Evolutionary conservation across 192 early-diverging fungal genomes (phyloP).

Genomic region (Kappamyces sp.): DNA sequence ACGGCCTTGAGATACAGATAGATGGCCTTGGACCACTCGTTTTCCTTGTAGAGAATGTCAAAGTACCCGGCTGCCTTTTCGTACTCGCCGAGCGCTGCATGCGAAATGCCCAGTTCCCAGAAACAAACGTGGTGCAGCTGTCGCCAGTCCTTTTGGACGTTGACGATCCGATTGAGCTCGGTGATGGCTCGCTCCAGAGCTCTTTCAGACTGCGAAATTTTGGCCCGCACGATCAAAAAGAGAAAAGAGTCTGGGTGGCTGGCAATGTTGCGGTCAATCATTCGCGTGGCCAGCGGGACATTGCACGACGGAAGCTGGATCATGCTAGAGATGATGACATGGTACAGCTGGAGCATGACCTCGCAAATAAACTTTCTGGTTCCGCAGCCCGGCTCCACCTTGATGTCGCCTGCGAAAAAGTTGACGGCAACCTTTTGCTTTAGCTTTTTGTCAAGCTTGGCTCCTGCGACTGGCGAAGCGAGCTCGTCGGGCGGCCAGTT

Average conservation of each 20-base stretch:
- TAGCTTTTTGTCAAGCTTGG: neutral
- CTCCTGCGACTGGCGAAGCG: neutral
- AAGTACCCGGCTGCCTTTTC: slow-evolving; percentile 53
- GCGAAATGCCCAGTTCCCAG: slow-evolving; percentile 71
- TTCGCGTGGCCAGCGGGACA: slow-evolving; percentile 53
- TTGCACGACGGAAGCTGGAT: slow-evolving; percentile 66
- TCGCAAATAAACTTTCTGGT: slow-evolving; percentile 70
- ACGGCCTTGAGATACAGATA: slow-evolving; percentile 71
- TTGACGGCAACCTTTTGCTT: slow-evolving; percentile 13
- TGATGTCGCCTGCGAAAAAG: slow-evolving; percentile 14
- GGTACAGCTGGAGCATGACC: slow-evolving; percentile 65
- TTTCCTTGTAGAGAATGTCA: slow-evolving; percentile 64
- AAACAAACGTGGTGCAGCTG: slow-evolving; percentile 75
- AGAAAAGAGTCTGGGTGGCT: slow-evolving; percentile 65
- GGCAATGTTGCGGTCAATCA: slow-evolving; percentile 48
- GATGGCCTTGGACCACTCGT: slow-evolving; percentile 78
- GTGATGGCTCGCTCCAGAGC: slow-evolving; percentile 54
- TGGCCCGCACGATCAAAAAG: slow-evolving; percentile 66
- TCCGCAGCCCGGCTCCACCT: slow-evolving; percentile 18
- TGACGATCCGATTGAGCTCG: slow-evolving; percentile 52
- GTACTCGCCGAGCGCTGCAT: slow-evolving; percentile 60
- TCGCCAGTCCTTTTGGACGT: slow-evolving; percentile 59
- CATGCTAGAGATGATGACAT: slow-evolving; percentile 65
- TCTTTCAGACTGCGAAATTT: slow-evolving; percentile 52
- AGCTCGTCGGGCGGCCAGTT: slow-evolving; percentile 45